Base-by-base conservation (phyloP, 2,329 filamentous ascomycete genomes). In the Pyrenophora teres region DNA sequence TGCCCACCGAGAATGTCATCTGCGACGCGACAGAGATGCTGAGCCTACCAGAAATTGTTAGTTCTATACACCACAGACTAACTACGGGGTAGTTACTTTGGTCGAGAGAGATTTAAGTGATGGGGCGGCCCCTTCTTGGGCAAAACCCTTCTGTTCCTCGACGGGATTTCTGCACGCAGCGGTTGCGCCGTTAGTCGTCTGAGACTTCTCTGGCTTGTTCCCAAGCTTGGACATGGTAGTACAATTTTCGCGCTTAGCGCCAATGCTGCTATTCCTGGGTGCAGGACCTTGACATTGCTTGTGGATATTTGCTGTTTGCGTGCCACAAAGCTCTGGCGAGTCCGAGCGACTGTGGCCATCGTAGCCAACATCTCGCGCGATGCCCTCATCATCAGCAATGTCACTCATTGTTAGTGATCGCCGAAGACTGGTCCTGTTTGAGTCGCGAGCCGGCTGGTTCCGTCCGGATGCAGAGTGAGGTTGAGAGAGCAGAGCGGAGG, bases 1-100 rank as follows among this genome's bases (percentile, higher is more conserved):
- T 54, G 33, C 33, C 33, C 23, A 6, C 33, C 8, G n/a, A 59
- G 38, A 3, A 64, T 47, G 8, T 43, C 25, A 18, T 53, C 46
- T 13, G 33, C 30, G 8, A 43, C n/a, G 18, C 35, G 16, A 36
- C 46, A 43, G 23, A 38, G 27, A 27, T 16, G 33, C 13, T 49
- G 40, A 23, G 19, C 21, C 50, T 52, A 23, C 4, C 25, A 25
- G 8, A 2, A 2, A 27, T 12, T 4, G 44, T 43, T 36, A 48
- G 21, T 37, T 32, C 16, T 2, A 4, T 23, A 6, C 19, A 12
- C 6, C 8, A 16, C 7, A 21, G 25, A 41, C 19, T 18, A 27
- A 18, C 12, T 7, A 16, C 8, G 10, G 13, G 18, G 10, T 35
- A 13, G 23, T 40, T 36, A 52, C 50, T 27, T 30, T 36, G 2